Evolutionary conservation across 441 rosid genomes (phyloP).

Genomic region (Gossypium davidsonii): DNA sequence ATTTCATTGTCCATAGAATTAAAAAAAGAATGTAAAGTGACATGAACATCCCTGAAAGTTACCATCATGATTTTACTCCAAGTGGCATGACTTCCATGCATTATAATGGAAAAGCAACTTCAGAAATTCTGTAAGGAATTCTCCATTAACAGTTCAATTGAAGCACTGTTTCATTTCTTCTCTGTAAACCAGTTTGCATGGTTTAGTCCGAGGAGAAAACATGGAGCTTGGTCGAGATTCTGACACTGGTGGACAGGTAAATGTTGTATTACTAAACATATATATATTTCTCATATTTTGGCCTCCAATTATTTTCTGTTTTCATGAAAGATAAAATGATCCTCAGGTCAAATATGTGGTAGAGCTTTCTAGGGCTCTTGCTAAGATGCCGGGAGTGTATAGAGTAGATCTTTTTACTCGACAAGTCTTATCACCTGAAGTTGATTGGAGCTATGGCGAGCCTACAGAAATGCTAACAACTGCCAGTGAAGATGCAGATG

Average conservation of each 20-base stretch:
- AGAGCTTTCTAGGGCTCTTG: conserved; percentile 90
- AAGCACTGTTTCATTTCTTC: conserved; percentile 4
- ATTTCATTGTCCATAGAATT: not conserved
- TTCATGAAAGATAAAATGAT: conserved; percentile 1
- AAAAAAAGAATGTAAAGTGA: not conserved
- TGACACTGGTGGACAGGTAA: conserved; percentile 97
- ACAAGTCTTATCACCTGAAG: conserved; percentile 73
- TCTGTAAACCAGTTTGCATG: conserved; percentile 63
- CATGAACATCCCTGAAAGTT: not conserved
- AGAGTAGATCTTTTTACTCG: conserved; percentile 94
- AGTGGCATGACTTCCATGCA: not conserved
- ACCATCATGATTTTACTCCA: not conserved
- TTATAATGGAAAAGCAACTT: not conserved
- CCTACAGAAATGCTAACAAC: conserved; percentile 87
- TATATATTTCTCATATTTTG: not conserved
- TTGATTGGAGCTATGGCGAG: conserved; percentile 97
- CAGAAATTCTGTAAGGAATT: not conserved
- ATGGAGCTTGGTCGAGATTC: conserved; percentile 99
- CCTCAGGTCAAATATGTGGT: conserved; percentile 91
- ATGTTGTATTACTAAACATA: not conserved
- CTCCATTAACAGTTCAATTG: not conserved
- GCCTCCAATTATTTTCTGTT: not conserved
- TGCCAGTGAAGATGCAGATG: conserved; percentile 57
- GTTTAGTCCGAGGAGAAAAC: conserved; percentile 89
- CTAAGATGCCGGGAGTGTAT: conserved; percentile 93